Evolutionary conservation across 148 eudicot species (phyloP).

Genomic region (Pharnaceum exiguum): DNA sequence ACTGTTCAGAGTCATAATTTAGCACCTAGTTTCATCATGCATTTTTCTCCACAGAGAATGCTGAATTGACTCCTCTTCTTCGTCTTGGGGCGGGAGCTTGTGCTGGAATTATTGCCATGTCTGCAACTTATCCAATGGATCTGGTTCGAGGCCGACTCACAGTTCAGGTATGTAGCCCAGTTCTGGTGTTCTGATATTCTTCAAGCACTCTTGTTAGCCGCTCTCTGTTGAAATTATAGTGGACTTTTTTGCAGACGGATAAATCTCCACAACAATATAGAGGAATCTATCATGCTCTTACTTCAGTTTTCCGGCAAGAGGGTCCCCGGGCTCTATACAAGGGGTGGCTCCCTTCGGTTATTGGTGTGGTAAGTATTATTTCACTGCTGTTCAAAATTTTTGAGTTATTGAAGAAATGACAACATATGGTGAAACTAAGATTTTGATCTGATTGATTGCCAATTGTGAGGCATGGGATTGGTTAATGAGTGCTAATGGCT

Average conservation of each 20-base stretch:
- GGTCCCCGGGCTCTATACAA: constrained; percentile 80
- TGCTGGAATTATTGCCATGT: constrained; percentile 98
- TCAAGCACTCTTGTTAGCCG: not conserved
- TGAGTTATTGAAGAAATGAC: too few species aligned
- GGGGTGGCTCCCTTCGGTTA: constrained; percentile 98
- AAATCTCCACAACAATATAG: constrained; percentile 75
- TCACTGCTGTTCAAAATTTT: not conserved
- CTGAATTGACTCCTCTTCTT: constrained; percentile 74
- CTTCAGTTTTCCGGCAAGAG: constrained; percentile 69
- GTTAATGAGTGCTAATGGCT: too few species aligned
- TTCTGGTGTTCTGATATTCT: not conserved
- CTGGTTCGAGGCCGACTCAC: constrained; percentile 89
- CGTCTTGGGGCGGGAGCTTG: constrained; percentile 97
- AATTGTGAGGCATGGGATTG: too few species aligned
- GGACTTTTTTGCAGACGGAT: constrained; percentile 50
- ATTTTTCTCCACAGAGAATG: constrained; percentile 50
- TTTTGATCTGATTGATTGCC: too few species aligned
- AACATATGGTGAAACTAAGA: too few species aligned
- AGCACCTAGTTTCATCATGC: not conserved
- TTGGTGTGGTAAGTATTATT: constrained; percentile 77
- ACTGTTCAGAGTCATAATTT: not conserved
- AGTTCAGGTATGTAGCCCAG: constrained; percentile 60
- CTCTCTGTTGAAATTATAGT: not conserved
- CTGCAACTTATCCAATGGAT: constrained; percentile 95
- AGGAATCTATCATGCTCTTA: constrained; percentile 80